These are phyloP conservation scores for Metschnikowia lochheadii DNA, from an alignment of 805 yeast genomes.

Conservation along the genomic window DNA sequence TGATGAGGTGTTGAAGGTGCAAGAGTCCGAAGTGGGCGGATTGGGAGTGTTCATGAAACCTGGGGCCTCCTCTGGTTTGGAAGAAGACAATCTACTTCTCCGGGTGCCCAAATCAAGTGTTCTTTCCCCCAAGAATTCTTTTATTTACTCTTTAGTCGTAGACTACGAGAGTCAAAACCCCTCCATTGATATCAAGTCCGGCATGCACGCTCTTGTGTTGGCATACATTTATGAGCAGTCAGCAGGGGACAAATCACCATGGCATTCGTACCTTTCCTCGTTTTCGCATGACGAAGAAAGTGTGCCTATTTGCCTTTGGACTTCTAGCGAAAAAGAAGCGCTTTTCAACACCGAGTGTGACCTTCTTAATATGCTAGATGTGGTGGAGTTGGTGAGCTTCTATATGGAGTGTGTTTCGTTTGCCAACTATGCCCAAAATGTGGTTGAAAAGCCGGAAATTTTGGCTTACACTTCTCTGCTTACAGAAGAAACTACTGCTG, in stretches of 20 bases:
- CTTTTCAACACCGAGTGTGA: conserved; percentile 62
- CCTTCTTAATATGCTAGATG: conserved; percentile 54
- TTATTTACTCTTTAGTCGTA: conserved; percentile 59
- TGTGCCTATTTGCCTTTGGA: conserved; percentile 67
- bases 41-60: conserved; percentile 61
- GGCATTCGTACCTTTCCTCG: conserved; percentile 63
- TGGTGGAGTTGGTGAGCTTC: conserved; percentile 37
- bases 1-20: conserved; percentile 41
- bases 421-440: conserved; percentile 27
- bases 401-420: conserved; percentile 40
- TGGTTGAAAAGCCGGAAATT: conserved; percentile 36
- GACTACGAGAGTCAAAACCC: conserved; percentile 40
- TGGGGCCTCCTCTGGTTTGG: conserved; percentile 23
- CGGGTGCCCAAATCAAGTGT: conserved; percentile 60
- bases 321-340: conserved; percentile 39
- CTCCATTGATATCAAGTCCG: conserved; percentile 38
- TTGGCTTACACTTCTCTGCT: conserved; percentile 15
- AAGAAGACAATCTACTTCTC: conserved; percentile 37
- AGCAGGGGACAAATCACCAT: conserved; percentile 65
- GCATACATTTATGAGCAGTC: conserved; percentile 70
- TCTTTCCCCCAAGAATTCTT: conserved; percentile 55
- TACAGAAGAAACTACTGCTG: not conserved
- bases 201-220: conserved; percentile 62
- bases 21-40: conserved; percentile 54
- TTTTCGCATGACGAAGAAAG: conserved; percentile 39